Conservation (phyloP, 2,329 filamentous ascomycete species). For the Exophiala alcalophila region DNA sequence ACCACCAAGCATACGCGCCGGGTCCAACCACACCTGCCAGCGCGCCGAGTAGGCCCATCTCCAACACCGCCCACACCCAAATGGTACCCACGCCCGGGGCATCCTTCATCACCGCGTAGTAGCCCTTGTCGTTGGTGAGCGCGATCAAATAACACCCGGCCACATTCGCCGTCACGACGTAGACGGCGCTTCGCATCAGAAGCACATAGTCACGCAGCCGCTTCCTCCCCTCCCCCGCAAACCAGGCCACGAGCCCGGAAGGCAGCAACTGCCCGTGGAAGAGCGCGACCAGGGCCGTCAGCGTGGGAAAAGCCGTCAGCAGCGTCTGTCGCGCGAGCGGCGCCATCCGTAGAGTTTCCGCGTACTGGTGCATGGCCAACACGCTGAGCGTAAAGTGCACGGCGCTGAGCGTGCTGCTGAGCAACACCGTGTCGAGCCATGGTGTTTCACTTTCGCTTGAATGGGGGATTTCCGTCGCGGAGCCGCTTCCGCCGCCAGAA, state of each 20-base stretch:
- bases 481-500: no score
- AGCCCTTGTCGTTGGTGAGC: slow-evolving; percentile 74
- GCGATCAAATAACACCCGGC: slow-evolving; percentile 77
- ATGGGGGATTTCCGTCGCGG: no score
- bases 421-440: slow-evolving; percentile 42
- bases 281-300: slow-evolving; percentile 45
- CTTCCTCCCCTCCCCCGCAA: no score
- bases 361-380: slow-evolving; percentile 48
- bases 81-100: slow-evolving; percentile 84
- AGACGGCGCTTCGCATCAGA: slow-evolving; percentile 48
- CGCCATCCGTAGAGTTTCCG: slow-evolving; percentile 33
- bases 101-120: slow-evolving; percentile 86
- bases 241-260: slow-evolving; percentile 22
- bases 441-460: no score
- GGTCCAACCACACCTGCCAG: slow-evolving; percentile 54
- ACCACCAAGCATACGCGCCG: slow-evolving; percentile 53
- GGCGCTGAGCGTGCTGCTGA: slow-evolving; percentile 42
- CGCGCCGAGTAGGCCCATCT: slow-evolving; percentile 70
- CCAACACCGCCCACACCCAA: slow-evolving; percentile 91
- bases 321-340: slow-evolving; percentile 35
- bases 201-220: slow-evolving; percentile 8
- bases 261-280: slow-evolving; percentile 45
- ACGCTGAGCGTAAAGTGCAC: slow-evolving; percentile 47
- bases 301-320: slow-evolving; percentile 41
- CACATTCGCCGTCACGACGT: slow-evolving; percentile 59